phyloP scores from a whole-genome alignment of 2,329 filamentous ascomycete species.

The Macrophomina tecta region DNA sequence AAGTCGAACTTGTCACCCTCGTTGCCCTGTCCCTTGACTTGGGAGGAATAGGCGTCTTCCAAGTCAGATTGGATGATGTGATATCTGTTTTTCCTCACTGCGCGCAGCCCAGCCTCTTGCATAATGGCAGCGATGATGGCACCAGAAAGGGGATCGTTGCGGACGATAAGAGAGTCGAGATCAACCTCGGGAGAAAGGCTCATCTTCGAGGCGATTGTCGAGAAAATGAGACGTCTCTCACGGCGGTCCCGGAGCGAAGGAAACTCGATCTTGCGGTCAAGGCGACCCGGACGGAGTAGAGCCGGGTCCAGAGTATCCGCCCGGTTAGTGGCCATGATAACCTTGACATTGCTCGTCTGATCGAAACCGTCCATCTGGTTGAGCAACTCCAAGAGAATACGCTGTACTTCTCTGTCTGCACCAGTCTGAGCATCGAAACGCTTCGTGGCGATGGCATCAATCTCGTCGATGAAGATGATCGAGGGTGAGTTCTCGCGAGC shows the following conservation, averaged over 20 bases:
- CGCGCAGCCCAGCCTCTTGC: conserved; percentile 95
- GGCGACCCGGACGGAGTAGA: conserved; percentile 88
- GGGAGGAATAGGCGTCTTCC: conserved; percentile 95
- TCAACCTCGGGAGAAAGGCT: conserved; percentile 95
- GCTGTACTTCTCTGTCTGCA: conserved; percentile 96
- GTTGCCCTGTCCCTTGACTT: conserved; percentile 84
- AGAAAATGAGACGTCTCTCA: conserved; percentile 95
- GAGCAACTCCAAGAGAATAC: conserved; percentile 93
- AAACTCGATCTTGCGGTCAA: conserved; percentile 99
- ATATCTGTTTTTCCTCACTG: conserved; percentile 96
- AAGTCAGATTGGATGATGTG: conserved; percentile 98
- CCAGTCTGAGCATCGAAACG: conserved; percentile 99
- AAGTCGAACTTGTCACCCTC: conserved; percentile 77
- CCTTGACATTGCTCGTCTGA: conserved; percentile 98
- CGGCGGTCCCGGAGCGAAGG: conserved; percentile 91
- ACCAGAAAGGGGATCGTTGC: conserved; percentile 93
- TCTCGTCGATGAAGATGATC: conserved; percentile 99
- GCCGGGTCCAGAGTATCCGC: conserved; percentile 97
- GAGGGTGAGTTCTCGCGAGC: conserved; percentile 96
- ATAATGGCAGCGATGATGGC: conserved; percentile 98
- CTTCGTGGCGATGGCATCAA: conserved; percentile 98
- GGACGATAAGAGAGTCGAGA: conserved; percentile 91
- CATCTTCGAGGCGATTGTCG: conserved; percentile 97
- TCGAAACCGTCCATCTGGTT: conserved; percentile 99
- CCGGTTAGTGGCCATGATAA: conserved; percentile 99